Evolutionary conservation across 2,329 filamentous ascomycete species (phyloP), one percentile per base, ranked within the genome.

Genomic region (Neoarthrinium moseri): DNA sequence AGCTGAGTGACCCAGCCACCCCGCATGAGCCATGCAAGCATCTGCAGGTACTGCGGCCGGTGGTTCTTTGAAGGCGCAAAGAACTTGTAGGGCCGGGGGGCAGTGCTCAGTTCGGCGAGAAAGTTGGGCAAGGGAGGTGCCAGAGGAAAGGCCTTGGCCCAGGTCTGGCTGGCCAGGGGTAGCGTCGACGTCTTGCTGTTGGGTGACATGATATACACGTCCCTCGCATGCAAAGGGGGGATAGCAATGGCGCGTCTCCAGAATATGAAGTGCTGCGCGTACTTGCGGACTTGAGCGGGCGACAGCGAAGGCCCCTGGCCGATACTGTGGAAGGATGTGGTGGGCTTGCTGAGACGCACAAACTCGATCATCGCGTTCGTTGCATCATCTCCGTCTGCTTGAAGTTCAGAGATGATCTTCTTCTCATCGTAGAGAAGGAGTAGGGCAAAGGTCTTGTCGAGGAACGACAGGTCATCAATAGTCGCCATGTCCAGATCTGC

Each of bases 1-100:
- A 99, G 77, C 64, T 96, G 91, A 1, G 89, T 95, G 1, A 96
- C 91, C 88, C 94, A 96, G 12, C 90, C 91, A 37, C 90, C 87
- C 32, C 91, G 84, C 71, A 97, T 83, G 7, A 99, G 78, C 90
- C 92, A 99, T 18, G 90, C 91, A 21, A 99, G 74, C 66, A 97
- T 95, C 26, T 89, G 81, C 66, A 97, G 86, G 64, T 96, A 99
- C 2, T 85, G 84, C 6, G 86, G 84, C 34, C 92, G 87, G 62
- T 96, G 91, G 58, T 89, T 87, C 63, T 91, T 91, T 59, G 84
- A 91, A 0, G 92, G 92, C 35, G 91, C 91, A 54, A 95, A 86
- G 44, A 78, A 78, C 57, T 90, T 89, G 70, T 91, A 99, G 0
- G 87, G 84, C 23, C 89, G 82, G 2, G 94, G 91, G 4, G 84